These are phyloP conservation scores for Plasmodium vivax DNA, from an alignment of 169 alveolate species.

Conservation along the genomic window DNA sequence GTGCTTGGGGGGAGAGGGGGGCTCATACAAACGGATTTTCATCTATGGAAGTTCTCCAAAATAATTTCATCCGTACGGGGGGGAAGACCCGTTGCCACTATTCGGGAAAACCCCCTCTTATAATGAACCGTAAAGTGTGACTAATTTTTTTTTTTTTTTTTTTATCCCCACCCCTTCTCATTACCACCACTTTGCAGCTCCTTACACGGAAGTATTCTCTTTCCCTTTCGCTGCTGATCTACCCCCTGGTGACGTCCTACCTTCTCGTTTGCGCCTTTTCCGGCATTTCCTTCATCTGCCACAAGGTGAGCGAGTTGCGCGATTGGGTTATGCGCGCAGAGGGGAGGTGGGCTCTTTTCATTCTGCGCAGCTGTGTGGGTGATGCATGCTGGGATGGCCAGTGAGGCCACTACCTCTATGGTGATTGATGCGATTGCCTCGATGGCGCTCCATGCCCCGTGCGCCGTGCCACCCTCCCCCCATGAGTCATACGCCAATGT, in stretches of 20 bases:
- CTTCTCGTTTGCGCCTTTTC: conserved; percentile 36
- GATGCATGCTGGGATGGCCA: neutral
- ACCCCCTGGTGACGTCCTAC: conserved; percentile 8
- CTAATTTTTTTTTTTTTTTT: neutral
- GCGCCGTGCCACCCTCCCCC: neutral
- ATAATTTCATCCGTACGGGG: neutral
- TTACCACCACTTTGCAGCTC: neutral
- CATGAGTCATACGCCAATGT: neutral
- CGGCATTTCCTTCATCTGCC: conserved; percentile 22
- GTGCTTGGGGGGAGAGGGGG: neutral
- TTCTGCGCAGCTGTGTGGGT: neutral
- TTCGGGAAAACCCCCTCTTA: neutral
- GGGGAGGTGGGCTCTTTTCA: neutral
- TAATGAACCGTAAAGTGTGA: neutral
- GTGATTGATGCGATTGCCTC: neutral
- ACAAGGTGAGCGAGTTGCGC: conserved; percentile 4
- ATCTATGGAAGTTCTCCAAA: neutral
- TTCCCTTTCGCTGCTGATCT: neutral
- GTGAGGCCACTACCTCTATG: neutral
- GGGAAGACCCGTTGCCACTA: neutral
- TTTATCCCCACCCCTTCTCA: neutral
- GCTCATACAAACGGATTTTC: neutral
- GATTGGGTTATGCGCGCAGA: neutral
- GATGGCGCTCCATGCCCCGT: neutral
- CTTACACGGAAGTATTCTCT: neutral